Evolutionary conservation across 108 stramenopile genomes (phyloP).

Genomic region (Poteriospumella lacustris): DNA sequence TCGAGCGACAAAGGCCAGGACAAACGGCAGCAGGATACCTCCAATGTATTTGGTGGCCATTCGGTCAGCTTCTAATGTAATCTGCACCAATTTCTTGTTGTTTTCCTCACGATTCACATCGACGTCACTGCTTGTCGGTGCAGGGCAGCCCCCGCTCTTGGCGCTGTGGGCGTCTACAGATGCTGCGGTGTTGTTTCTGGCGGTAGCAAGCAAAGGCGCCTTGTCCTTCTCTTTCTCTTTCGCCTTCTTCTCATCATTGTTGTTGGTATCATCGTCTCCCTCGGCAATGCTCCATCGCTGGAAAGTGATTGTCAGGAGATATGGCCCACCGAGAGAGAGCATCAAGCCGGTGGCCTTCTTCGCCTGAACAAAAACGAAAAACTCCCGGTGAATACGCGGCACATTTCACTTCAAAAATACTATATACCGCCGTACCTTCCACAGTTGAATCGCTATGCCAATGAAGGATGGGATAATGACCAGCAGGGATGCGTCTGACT

Average conservation of each 20-base stretch:
- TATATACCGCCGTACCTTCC: slow-evolving; percentile 65
- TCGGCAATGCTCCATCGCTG: neutral
- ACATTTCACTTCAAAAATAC: slow-evolving; percentile 24
- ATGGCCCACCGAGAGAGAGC: neutral
- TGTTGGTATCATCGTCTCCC: neutral
- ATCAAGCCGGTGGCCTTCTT: neutral
- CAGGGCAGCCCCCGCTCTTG: too few relatives aligned
- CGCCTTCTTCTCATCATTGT: too few relatives aligned
- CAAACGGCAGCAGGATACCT: slow-evolving; percentile 63
- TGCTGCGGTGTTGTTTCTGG: too few relatives aligned
- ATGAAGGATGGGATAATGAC: slow-evolving; percentile 72
- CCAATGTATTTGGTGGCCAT: slow-evolving; percentile 67
- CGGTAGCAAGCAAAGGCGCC: too few relatives aligned
- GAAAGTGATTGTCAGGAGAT: neutral
- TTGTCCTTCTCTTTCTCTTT: too few relatives aligned
- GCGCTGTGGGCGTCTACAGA: too few relatives aligned
- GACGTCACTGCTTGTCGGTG: neutral
- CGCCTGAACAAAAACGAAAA: neutral
- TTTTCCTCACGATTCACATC: slow-evolving; percentile 23
- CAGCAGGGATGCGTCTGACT: slow-evolving; percentile 72
- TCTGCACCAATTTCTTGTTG: slow-evolving; percentile 55
- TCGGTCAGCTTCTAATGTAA: slow-evolving; percentile 74
- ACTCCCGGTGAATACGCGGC: slow-evolving; percentile 26
- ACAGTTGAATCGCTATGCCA: slow-evolving; percentile 67
- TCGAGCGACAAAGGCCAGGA: slow-evolving; percentile 64